Conservation (phyloP, 371 early-diverging fungal genomes). For the Mucor ambiguus region DNA sequence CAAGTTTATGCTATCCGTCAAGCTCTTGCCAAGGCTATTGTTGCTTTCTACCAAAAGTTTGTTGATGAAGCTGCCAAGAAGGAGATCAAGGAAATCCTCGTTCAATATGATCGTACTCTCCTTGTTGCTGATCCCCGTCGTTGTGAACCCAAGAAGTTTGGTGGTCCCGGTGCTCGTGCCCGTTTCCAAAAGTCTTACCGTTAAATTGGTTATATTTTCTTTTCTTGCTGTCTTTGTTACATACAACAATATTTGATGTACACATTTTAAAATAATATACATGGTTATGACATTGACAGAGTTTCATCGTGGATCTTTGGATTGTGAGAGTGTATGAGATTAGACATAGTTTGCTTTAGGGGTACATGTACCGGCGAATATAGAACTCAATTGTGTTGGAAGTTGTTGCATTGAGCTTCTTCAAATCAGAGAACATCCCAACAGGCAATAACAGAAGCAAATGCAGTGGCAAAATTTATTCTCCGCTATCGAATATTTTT, state of each 20-base stretch:
- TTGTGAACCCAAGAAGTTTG: slow-evolving; percentile 99
- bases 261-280: slow-evolving; percentile 6
- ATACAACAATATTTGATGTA: slow-evolving; percentile 4
- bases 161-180: slow-evolving; percentile 99
- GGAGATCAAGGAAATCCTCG: slow-evolving; percentile 97
- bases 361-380: no score
- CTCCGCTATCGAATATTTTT: no score
- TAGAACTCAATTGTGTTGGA: no score
- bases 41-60: slow-evolving; percentile 99
- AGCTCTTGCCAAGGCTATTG: slow-evolving; percentile 99
- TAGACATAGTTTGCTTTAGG: no score
- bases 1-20: slow-evolving; percentile 99
- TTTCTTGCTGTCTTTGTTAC: slow-evolving; percentile 8
- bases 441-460: no score
- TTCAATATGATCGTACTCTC: slow-evolving; percentile 98
- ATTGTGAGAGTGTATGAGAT: not conserved
- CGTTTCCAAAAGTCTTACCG: slow-evolving; percentile 99
- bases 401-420: no score
- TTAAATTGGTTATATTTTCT: slow-evolving; percentile 53
- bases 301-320: not conserved
- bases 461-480: no score
- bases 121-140: slow-evolving; percentile 99
- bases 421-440: no score
- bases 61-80: slow-evolving; percentile 99
- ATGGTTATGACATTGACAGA: not conserved